Evolutionary conservation across 1,284 basidiomycete genomes (phyloP).

Genomic region (Acaromyces ingoldii): DNA sequence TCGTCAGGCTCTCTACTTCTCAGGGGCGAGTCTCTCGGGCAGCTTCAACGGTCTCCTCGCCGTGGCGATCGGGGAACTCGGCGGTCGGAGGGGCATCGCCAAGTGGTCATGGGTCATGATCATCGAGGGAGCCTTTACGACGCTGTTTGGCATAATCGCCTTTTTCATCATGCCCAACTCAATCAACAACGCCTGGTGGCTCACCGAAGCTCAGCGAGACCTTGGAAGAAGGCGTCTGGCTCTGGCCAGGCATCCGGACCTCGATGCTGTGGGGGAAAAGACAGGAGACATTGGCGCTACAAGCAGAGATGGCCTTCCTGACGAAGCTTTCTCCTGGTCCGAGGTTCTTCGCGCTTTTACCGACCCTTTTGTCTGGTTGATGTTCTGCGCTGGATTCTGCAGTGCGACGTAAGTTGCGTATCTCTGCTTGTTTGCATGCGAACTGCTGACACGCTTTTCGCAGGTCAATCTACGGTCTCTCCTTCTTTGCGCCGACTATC

Average conservation of each 20-base stretch:
- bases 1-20: conserved; percentile 44
- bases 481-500: conserved; percentile 45
- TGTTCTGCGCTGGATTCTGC: conserved; percentile 29
- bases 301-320: neutral
- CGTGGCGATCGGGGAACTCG: conserved; percentile 23
- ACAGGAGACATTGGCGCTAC: neutral
- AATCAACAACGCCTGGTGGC: conserved; percentile 29
- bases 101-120: conserved; percentile 45
- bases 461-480: conserved; percentile 36
- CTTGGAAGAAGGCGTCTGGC: conserved; percentile 8
- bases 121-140: conserved; percentile 39
- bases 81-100: conserved; percentile 13
- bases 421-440: no score
- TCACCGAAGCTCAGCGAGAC: conserved; percentile 23
- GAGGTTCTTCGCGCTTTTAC: conserved; percentile 29
- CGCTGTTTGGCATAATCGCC: conserved; percentile 29
- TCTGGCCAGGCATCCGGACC: neutral
- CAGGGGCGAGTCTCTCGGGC: conserved; percentile 36
- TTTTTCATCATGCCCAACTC: conserved; percentile 34
- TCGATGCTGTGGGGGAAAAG: neutral
- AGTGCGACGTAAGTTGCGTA: conserved; percentile 25
- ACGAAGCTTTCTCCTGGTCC: conserved; percentile 8
- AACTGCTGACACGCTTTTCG: no score
- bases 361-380: conserved; percentile 26
- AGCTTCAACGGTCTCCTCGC: conserved; percentile 43